phyloP scores from a whole-genome alignment of 371 early-diverging fungal genomes.

The Syncephalastrum monosporum region DNA sequence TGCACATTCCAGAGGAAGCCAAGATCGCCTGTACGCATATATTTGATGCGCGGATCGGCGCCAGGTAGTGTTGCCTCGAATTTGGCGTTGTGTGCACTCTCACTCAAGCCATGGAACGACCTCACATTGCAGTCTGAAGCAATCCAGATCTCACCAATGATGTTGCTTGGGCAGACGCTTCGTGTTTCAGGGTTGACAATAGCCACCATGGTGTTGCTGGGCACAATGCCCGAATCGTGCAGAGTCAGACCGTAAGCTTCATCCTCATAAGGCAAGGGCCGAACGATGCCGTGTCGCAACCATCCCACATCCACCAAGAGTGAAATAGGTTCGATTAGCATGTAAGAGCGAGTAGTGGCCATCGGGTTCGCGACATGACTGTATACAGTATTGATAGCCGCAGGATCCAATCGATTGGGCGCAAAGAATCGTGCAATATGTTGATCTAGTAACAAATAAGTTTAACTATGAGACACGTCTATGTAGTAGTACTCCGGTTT shows the following conservation, averaged over 20 bases:
- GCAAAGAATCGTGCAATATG: constrained; percentile 48
- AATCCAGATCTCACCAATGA: constrained; percentile 90
- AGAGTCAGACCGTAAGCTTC: constrained; percentile 59
- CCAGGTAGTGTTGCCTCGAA: constrained; percentile 59
- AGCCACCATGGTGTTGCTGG: constrained; percentile 79
- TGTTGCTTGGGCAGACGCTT: constrained; percentile 64
- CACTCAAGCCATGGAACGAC: constrained; percentile 36
- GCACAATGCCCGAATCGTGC: constrained; percentile 79
- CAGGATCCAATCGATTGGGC: constrained; percentile 61
- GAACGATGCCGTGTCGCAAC: constrained; percentile 67
- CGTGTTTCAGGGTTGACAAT: constrained; percentile 79
- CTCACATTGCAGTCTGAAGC: constrained; percentile 65
- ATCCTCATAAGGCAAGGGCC: constrained; percentile 53
- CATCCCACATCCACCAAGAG: constrained; percentile 62
- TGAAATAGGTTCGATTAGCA: constrained; percentile 67
- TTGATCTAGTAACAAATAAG: constrained; percentile 23
- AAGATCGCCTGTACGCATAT: constrained; percentile 81
- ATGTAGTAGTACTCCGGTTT: constrained; percentile 5
- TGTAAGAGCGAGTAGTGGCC: constrained; percentile 79
- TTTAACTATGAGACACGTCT: background rate
- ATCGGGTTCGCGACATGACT: constrained; percentile 76
- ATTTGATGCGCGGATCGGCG: constrained; percentile 63
- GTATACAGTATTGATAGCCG: constrained; percentile 71
- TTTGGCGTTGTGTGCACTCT: constrained; percentile 18
- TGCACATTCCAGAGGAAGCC: constrained; percentile 78